Percentiles rank a stretch among this genome's conserved stretches.
phyloP scores from a whole-genome alignment of 148 eudicot genomes.

The Rhododendron molle region DNA sequence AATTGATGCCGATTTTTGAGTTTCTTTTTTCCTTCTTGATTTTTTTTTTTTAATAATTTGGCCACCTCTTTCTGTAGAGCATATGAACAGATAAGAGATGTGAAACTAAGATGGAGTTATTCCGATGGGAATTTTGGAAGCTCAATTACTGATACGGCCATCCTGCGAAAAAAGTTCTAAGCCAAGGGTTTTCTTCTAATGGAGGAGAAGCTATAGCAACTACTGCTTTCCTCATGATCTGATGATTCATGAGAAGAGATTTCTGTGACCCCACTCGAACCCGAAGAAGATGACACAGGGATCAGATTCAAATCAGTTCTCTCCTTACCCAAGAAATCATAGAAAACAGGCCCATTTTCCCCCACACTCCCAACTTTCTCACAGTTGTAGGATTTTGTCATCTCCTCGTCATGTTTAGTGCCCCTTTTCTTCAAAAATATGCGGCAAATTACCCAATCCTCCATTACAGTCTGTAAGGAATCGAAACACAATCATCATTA shows the following conservation, averaged over 20 bases:
- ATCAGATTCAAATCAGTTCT: slow-evolving; percentile 54
- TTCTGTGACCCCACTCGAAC: slow-evolving; percentile 75
- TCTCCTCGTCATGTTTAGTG: slow-evolving; percentile 35
- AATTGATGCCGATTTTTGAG: not conserved
- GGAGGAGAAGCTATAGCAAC: slow-evolving; percentile 48
- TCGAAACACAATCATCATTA: not conserved
- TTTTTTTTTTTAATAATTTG: too few relatives aligned
- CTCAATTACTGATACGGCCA: not conserved
- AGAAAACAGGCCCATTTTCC: slow-evolving; percentile 41
- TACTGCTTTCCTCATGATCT: slow-evolving; percentile 57
- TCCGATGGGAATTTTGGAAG: not conserved
- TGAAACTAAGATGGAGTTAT: slow-evolving; percentile 5
- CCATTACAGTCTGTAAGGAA: slow-evolving; percentile 19
- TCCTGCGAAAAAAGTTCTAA: not conserved
- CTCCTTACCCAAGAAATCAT: slow-evolving; percentile 62
- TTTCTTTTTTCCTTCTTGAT: not conserved
- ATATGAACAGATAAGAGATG: not conserved
- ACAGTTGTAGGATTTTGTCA: not conserved
- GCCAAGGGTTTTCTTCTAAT: slow-evolving; percentile 29
- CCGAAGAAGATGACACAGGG: slow-evolving; percentile 61
- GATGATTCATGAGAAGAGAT: slow-evolving; percentile 28
- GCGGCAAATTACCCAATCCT: slow-evolving; percentile 85
- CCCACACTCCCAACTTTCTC: not conserved
- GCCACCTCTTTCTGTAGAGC: not conserved
- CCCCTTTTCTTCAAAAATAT: slow-evolving; percentile 69